These are phyloP conservation scores for Metschnikowia bowlesiae DNA, from an alignment of 805 yeast species.

Conservation along the genomic window DNA sequence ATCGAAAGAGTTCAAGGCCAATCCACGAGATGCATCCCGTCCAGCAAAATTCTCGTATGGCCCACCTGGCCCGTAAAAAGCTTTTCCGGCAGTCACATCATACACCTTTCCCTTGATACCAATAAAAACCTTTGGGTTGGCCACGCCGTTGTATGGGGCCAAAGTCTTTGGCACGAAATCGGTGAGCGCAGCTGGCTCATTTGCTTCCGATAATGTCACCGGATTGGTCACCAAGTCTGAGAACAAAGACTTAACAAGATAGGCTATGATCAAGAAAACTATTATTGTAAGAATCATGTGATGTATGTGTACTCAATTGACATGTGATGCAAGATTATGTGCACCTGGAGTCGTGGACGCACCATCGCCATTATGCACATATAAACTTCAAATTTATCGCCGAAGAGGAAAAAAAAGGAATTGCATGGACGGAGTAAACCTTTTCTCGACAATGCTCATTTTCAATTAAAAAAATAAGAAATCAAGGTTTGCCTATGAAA, in stretches of 20 bases:
- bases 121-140: constrained; percentile 73
- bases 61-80: constrained; percentile 93
- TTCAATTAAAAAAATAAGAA: not conserved
- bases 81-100: constrained; percentile 75
- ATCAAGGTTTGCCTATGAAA: not conserved
- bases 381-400: not conserved
- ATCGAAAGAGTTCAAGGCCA: constrained; percentile 86
- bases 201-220: constrained; percentile 18
- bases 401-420: not conserved
- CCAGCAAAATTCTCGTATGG: constrained; percentile 95
- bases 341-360: constrained; percentile 3
- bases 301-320: constrained; percentile 1
- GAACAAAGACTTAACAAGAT: constrained; percentile 26
- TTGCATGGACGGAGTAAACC: not conserved
- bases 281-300: constrained; percentile 27
- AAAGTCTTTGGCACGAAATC: constrained; percentile 73
- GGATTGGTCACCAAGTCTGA: constrained; percentile 29
- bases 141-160: constrained; percentile 74
- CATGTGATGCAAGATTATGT: not conserved
- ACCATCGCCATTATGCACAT: constrained; percentile 2
- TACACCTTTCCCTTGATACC: constrained; percentile 84
- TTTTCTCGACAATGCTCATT: not conserved
- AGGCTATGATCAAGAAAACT: constrained; percentile 27
- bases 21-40: constrained; percentile 89
- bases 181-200: constrained; percentile 35